Evolutionary conservation across 2,329 filamentous ascomycete species (phyloP), one percentile per base, ranked within the genome.

Genomic region (Pseudofabraea citricarpa): DNA sequence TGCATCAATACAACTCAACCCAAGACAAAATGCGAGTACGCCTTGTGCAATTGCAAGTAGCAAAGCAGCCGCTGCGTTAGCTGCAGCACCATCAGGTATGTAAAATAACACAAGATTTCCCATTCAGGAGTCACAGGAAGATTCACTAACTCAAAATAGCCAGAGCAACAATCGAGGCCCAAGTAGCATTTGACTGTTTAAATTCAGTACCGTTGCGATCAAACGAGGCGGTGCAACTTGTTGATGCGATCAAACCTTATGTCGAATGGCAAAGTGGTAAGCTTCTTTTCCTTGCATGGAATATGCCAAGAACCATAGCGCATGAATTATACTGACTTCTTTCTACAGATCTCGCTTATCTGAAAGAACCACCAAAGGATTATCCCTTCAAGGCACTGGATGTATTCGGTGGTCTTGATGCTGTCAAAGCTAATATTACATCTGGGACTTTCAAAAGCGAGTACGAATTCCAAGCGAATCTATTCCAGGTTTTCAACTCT

Each of bases 181-280:
- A 48, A 18, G 44, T 69, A 6, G 68, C 68, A 0, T 56, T 67
- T 36, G 63, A 63, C 16, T 71, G 68, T 46, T 57, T 71, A 36
- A 63, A 64, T 40, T 67, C 67, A 1, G 64, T 70, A 6, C 66
- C 68, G 1, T 61, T 71, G 15, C 45, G 62, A 37, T 66, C 67
- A 55, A 53, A 60, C 24, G 64, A 50, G 1, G 68, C 68, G 4
- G 51, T 69, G 20, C 58, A 62, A 40, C 63, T 68, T 24, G 57
- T 71, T 22, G 61, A 66, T 39, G 58, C 63, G 33, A 55, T 69
- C n/a, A 56, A 57, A 48, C 67, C 68, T 1, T 70, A 70, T 49
- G 41, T 69, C 23, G 64, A 68, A 45, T 70, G 64, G 64, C 65
- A 69, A 49, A 61, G 57, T 35, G 65, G 41, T 43, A 22, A 3